Base-by-base conservation (phyloP, 2,329 filamentous ascomycete species). In the Colletotrichum siamense region DNA sequence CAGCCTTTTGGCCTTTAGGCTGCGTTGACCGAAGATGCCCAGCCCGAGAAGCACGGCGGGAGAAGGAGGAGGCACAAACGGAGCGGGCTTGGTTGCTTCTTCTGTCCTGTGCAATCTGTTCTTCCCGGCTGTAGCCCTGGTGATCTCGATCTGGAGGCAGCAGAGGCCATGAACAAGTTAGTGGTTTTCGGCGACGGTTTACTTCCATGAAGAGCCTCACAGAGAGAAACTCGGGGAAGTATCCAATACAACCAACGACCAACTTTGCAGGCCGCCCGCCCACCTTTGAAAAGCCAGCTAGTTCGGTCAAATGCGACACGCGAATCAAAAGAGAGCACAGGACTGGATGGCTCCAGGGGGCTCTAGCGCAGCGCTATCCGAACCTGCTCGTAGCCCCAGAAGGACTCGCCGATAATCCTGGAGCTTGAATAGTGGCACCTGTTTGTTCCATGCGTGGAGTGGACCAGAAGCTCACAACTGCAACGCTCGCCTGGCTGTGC, bases 381-480 rank as follows among this genome's bases (percentile, higher is more conserved):
- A 9, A 61, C 67, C 26, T 62, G 18, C 26, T 66, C 71, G 24
- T 63, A 73, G 64, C 71, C 39, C 57, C 66, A 70, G 57, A 64
- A 66, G 68, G 68, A 16, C 68, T 65, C 49, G 44, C 49, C 72
- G 34, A 75, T 32, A 61, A 66, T 75, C 69, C 36, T 71, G 62
- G 62, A 75, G 73, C 73, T 72, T 72, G 73, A 75, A 72, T 39
- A 72, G 69, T 72, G 73, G 69, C 32, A 26, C 44, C 44, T 22
- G n/a, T 22, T 49, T n/a, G 39, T 49, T 49, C 39, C 68, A 26
- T 57, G 34, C 9, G 61, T 9, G 24, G 30, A 34, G 39, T 66
- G 36, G 63, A 52, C 63, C 63, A 28, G 57, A 59, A 52, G 28
- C 59, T 63, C 61, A 49, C 13, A 28, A 22, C 28, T 49, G 59